Conservation (phyloP, 176 grass and related monocot genomes). For the Eleusine indica region DNA sequence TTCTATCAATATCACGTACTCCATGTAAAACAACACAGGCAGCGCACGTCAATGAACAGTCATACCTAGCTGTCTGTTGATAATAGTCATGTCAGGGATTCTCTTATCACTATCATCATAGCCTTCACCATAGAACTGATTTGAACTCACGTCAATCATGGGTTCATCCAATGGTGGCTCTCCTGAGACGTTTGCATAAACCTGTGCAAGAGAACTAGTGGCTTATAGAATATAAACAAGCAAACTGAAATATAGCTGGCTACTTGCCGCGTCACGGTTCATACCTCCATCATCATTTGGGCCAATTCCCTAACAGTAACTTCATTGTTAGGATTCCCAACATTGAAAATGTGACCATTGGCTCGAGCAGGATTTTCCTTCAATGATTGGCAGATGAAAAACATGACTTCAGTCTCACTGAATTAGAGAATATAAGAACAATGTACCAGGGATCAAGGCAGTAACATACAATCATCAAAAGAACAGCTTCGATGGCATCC, state of each 20-base stretch:
- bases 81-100: slow-evolving; percentile 86
- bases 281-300: slow-evolving; percentile 91
- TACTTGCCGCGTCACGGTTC: neutral
- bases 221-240: neutral
- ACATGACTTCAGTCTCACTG: neutral
- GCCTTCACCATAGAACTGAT: slow-evolving; percentile 93
- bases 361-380: slow-evolving; percentile 89
- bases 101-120: slow-evolving; percentile 95
- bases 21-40: neutral
- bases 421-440: neutral
- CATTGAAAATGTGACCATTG: slow-evolving; percentile 93
- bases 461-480: slow-evolving; percentile 80
- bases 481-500: slow-evolving; percentile 97
- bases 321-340: slow-evolving; percentile 96
- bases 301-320: slow-evolving; percentile 88
- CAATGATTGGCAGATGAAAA: neutral
- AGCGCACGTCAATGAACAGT: neutral
- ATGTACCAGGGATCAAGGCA: neutral
- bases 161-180: slow-evolving; percentile 72
- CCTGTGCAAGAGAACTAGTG: slow-evolving; percentile 44
- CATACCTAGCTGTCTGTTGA: slow-evolving; percentile 93
- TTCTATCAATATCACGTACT: neutral
- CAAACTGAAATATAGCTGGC: neutral
- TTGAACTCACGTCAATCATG: slow-evolving; percentile 78
- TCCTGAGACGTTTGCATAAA: slow-evolving; percentile 78